Evolutionary conservation across 176 grass and related monocot genomes (phyloP).

Genomic region (Saccharum officinarum): DNA sequence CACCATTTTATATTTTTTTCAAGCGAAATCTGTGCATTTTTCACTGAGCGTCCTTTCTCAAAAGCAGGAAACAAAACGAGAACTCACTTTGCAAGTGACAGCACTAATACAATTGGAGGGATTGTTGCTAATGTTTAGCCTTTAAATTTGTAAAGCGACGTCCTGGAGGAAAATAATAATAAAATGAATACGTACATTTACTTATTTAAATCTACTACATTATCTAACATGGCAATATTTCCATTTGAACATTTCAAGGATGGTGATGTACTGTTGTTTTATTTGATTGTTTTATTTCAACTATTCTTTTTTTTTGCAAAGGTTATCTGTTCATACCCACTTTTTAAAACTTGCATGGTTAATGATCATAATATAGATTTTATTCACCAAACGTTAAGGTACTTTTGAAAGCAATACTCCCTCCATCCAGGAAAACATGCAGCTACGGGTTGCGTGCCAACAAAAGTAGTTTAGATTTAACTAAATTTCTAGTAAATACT

Average conservation of each 20-base stretch:
- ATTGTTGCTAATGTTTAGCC: not conserved
- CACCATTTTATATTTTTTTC: not conserved
- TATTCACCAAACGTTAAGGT: not conserved
- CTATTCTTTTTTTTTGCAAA: not conserved
- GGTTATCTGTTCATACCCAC: not conserved
- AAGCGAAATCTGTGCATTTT: not conserved
- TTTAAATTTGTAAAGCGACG: not conserved
- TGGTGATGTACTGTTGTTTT: not conserved
- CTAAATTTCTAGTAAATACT: too few relatives aligned
- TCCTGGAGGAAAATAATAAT: not conserved
- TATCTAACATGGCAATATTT: not conserved
- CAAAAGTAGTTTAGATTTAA: too few relatives aligned
- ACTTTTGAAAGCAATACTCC: not conserved
- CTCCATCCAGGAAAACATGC: too few relatives aligned
- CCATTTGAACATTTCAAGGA: not conserved
- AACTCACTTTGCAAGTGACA: too few relatives aligned
- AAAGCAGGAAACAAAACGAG: not conserved
- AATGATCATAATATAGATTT: not conserved
- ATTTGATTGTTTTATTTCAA: not conserved
- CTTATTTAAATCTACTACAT: too few relatives aligned
- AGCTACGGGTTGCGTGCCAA: too few relatives aligned
- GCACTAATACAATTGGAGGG: not conserved
- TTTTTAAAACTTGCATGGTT: not conserved
- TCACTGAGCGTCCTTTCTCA: not conserved
- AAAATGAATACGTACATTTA: not conserved